These are phyloP conservation scores for Paecilomyces sp. DNA, from an alignment of 2,329 filamentous ascomycete species.

Conservation along the genomic window DNA sequence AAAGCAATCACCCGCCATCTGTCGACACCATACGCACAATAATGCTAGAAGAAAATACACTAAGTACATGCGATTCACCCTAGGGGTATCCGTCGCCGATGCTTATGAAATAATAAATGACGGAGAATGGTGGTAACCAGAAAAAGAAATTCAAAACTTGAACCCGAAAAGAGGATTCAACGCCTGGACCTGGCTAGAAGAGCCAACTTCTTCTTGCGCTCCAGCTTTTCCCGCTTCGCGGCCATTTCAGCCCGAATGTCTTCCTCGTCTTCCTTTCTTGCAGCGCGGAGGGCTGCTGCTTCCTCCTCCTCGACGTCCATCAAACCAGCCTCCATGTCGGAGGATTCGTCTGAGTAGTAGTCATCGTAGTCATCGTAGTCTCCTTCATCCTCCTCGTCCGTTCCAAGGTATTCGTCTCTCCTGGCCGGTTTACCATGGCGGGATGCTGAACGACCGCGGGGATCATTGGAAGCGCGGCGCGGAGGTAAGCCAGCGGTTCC, in stretches of 20 bases:
- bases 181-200: slow-evolving; percentile 28
- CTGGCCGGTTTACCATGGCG: slow-evolving; percentile 17
- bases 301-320: slow-evolving; percentile 42
- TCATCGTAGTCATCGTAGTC: slow-evolving; percentile 35
- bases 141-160: slow-evolving; percentile 3
- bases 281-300: slow-evolving; percentile 29
- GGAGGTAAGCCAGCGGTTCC: slow-evolving; percentile 34
- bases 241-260: slow-evolving; percentile 36
- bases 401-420: slow-evolving; percentile 38
- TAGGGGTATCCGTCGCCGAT: slow-evolving; percentile 13
- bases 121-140: slow-evolving; percentile 2
- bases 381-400: slow-evolving; percentile 43
- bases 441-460: slow-evolving; percentile 17
- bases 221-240: slow-evolving; percentile 41
- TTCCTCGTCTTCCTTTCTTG: slow-evolving; percentile 40
- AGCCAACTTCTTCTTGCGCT: slow-evolving; percentile 35
- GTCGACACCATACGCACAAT: neutral
- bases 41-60: neutral
- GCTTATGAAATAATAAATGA: slow-evolving; percentile 10
- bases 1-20: neutral
- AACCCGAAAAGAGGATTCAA: slow-evolving; percentile 9
- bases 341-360: slow-evolving; percentile 38
- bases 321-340: slow-evolving; percentile 46
- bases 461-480: slow-evolving; percentile 16
- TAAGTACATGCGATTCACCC: slow-evolving; percentile 2